phyloP scores from a whole-genome alignment of 495 filamentous ascomycete genomes.

The Daldinia grandis region DNA sequence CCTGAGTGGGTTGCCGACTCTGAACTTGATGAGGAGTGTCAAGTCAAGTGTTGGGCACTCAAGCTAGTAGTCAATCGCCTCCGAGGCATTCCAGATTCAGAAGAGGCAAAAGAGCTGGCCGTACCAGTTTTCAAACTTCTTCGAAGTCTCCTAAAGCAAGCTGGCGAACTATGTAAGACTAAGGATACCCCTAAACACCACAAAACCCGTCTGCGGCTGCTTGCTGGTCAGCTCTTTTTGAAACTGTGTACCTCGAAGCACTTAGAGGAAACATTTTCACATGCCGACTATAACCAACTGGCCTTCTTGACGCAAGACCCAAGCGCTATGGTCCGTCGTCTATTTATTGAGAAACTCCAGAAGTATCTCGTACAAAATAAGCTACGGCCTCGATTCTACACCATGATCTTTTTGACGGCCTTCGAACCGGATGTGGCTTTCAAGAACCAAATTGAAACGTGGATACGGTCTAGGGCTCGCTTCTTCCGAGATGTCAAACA shows the following conservation, averaged over 20 bases:
- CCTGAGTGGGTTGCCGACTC: constrained; percentile 73
- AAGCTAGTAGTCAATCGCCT: constrained; percentile 88
- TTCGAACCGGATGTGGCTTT: constrained; percentile 80
- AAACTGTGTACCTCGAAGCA: constrained; percentile 80
- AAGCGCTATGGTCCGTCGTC: constrained; percentile 73
- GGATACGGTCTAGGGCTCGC: constrained; percentile 81
- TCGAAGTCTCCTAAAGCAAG: constrained; percentile 72
- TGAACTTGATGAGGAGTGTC: constrained; percentile 77
- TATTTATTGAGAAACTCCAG: constrained; percentile 83
- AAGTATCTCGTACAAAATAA: constrained; percentile 78
- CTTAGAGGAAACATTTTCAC: constrained; percentile 78
- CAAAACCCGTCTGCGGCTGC: constrained; percentile 77
- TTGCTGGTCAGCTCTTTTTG: constrained; percentile 81
- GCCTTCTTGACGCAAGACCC: constrained; percentile 81
- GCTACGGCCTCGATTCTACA: constrained; percentile 82
- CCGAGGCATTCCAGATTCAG: constrained; percentile 67
- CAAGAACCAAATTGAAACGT: constrained; percentile 78
- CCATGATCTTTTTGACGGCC: constrained; percentile 85
- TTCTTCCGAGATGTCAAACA: constrained; percentile 62
- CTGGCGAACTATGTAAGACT: constrained; percentile 81
- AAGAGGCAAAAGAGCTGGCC: constrained; percentile 70
- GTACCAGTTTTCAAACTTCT: constrained; percentile 78
- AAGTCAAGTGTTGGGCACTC: constrained; percentile 88
- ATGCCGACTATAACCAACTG: constrained; percentile 79
- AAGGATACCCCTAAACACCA: constrained; percentile 77